phyloP scores from a whole-genome alignment of 352 stramenopile species.

The Pythium aristosporum region DNA sequence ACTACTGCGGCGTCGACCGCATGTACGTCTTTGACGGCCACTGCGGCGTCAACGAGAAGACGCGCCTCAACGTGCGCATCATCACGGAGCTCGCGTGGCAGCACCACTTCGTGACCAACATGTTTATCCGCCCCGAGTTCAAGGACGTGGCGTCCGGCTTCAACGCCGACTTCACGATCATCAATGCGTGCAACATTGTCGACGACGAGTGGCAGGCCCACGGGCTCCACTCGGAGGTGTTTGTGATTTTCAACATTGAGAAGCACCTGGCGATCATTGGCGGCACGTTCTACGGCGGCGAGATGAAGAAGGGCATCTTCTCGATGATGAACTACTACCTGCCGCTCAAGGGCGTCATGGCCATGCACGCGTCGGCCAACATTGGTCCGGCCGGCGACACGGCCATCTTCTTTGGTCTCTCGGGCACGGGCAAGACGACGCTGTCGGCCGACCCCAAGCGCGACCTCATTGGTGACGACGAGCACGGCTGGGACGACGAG shows the following conservation, averaged over 20 bases:
- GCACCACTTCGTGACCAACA: constrained; percentile 72
- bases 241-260: constrained; percentile 74
- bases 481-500: constrained; percentile 60
- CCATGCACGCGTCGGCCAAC: constrained; percentile 65
- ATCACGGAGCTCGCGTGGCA: constrained; percentile 62
- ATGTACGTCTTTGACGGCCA: constrained; percentile 68
- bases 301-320: constrained; percentile 79
- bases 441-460: constrained; percentile 85
- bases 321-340: constrained; percentile 74
- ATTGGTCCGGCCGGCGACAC: constrained; percentile 47
- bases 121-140: constrained; percentile 67
- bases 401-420: constrained; percentile 56
- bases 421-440: constrained; percentile 92
- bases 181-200: constrained; percentile 63
- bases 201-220: constrained; percentile 59
- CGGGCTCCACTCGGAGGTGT: constrained; percentile 55
- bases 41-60: constrained; percentile 63
- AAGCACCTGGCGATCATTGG: constrained; percentile 58
- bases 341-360: constrained; percentile 57
- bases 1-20: constrained; percentile 48
- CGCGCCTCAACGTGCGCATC: constrained; percentile 55
- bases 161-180: constrained; percentile 59
- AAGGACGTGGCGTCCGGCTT: constrained; percentile 48
- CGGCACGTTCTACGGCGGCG: constrained; percentile 63
- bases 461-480: constrained; percentile 94